Evolutionary conservation across 129 eudicot species (phyloP).

Genomic region (Saposhnikovia divaricata): DNA sequence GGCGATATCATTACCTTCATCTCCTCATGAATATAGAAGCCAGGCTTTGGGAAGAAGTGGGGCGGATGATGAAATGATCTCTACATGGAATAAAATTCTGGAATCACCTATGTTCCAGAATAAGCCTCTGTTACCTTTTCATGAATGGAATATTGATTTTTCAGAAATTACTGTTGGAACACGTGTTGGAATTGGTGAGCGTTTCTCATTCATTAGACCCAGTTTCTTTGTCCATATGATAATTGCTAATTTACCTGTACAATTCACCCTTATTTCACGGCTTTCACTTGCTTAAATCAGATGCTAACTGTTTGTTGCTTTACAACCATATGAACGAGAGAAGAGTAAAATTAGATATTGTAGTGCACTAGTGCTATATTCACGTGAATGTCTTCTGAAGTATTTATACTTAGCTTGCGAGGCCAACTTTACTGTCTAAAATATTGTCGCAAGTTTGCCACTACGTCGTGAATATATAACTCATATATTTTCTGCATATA

Average conservation of each 20-base stretch:
- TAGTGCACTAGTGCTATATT: not conserved
- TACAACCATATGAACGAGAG: not conserved
- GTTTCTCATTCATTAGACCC: not conserved
- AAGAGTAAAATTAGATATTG: not conserved
- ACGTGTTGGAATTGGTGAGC: constrained; percentile 91
- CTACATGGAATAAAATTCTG: constrained; percentile 72
- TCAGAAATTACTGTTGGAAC: constrained; percentile 93
- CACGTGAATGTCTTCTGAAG: not conserved
- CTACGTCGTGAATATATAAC: not conserved
- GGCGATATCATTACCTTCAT: constrained; percentile 90
- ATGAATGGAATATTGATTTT: constrained; percentile 92
- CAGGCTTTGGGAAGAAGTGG: constrained; percentile 46
- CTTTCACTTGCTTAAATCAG: not conserved
- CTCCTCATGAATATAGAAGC: constrained; percentile 75
- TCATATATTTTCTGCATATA: not conserved
- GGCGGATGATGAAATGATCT: constrained; percentile 51
- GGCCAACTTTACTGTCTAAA: not conserved
- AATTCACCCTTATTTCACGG: not conserved
- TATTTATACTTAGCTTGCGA: not conserved
- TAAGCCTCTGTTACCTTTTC: constrained; percentile 74
- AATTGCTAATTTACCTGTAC: not conserved
- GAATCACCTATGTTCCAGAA: constrained; percentile 66
- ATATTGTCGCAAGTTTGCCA: not conserved
- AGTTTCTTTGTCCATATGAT: not conserved
- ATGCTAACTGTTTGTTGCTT: not conserved